A percentile compares a stretch with the other conserved stretches of the same genome.
Evolutionary conservation across 2,329 filamentous ascomycete species (phyloP).

Genomic region (Phyllosticta paracitricarpa): DNA sequence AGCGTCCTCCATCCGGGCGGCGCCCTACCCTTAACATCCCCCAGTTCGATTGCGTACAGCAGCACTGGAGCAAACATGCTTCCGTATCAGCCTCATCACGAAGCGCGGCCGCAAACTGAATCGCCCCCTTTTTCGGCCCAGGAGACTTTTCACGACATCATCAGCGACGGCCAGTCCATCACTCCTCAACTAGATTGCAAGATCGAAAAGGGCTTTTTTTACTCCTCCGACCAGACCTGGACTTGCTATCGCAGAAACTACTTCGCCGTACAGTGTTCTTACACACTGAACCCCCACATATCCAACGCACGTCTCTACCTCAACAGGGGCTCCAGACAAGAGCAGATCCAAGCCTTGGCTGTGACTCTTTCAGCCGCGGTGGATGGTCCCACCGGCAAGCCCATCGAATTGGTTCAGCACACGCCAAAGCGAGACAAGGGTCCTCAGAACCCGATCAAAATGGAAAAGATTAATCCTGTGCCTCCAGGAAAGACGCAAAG

Average conservation of each 20-base stretch:
- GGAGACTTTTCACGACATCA: slow-evolving; percentile 49
- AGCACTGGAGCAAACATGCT: slow-evolving; percentile 12
- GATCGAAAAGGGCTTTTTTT: slow-evolving; percentile 85
- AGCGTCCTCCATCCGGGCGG: slow-evolving; percentile 25
- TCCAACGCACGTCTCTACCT: slow-evolving; percentile 48
- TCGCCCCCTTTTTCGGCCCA: slow-evolving; percentile 38
- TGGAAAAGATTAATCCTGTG: slow-evolving; percentile 58
- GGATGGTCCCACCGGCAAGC: slow-evolving; percentile 63
- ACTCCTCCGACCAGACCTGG: slow-evolving; percentile 66
- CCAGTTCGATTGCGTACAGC: slow-evolving; percentile 13
- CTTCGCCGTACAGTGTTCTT: slow-evolving; percentile 76
- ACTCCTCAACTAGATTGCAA: slow-evolving; percentile 66
- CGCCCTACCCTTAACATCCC: slow-evolving; percentile 16
- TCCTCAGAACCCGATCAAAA: slow-evolving; percentile 62
- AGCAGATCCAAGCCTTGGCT: slow-evolving; percentile 62
- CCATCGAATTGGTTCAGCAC: slow-evolving; percentile 78
- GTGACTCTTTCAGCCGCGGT: slow-evolving; percentile 80
- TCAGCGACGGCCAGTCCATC: slow-evolving; percentile 50
- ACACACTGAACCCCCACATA: slow-evolving; percentile 55
- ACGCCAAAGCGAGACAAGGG: slow-evolving; percentile 88
- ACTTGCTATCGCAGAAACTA: slow-evolving; percentile 90
- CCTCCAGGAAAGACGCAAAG: slow-evolving; percentile 41
- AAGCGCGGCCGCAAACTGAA: slow-evolving; percentile 15
- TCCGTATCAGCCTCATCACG: slow-evolving; percentile 15
- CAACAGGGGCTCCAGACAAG: slow-evolving; percentile 34